Evolutionary conservation across 768 basidiomycete species (phyloP), one percentile per base, ranked within the genome.

Genomic region (Hygrocybe punicea): DNA sequence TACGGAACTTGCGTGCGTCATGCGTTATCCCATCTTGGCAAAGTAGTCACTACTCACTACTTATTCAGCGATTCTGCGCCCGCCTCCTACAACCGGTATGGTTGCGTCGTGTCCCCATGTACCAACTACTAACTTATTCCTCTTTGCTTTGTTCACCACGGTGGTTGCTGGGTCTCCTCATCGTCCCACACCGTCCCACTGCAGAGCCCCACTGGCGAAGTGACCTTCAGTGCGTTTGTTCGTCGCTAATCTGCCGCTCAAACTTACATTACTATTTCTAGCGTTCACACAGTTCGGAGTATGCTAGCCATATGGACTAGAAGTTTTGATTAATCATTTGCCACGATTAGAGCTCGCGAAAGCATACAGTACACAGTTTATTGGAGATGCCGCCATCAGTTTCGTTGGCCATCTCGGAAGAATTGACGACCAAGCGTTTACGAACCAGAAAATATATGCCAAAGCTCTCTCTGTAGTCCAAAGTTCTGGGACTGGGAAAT

Each of bases 401-500:
- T 47, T 47, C 21, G 23, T 47, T 47, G 17, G 45, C 17, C 45
- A 47, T 47, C 45, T 47, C 23, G 45, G 23, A 47, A 19, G 21
- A 17, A 10, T 9, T 19, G 44, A 45, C 17, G 21, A 10, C 44
- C 14, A 19, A 19, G 44, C 17, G 8, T 7, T 11, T 10, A 45
- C 44, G 44, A 45, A 9, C 44, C 8, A 8, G 7, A 47, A 47
- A 19, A 47, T 47, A 47, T 23, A 47, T 23, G 45, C 45, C 17
- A 47, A 47, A 23, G 45, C 45, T 19, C n/a, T 47, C 45, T 47
- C 45, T 47, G 21, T 47, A 17, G 45, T 47, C 45, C 45, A 47
- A 47, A 47, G 45, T 47, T 47, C 45, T 23, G 45, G 45, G 45
- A 47, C 45, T 23, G 45, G 45, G 45, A 47, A 47, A 23, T 47